Evolutionary conservation across 2,329 filamentous ascomycete species (phyloP), one percentile per base, ranked within the genome.

Genomic region (Fusarium sp.): DNA sequence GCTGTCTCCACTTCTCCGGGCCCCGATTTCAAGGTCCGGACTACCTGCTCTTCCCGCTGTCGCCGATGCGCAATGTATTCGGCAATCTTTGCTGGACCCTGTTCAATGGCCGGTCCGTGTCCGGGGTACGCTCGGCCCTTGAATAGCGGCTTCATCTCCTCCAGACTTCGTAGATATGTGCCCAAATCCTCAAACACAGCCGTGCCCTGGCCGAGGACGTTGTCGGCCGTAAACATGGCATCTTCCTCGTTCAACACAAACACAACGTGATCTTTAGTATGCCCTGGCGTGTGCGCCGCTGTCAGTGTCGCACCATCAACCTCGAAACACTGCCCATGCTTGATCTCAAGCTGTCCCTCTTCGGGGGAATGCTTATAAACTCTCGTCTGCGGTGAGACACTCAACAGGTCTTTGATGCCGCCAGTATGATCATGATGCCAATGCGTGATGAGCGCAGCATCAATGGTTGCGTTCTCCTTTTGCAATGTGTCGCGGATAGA

Each of bases 351-450:
- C 72, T 89, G 85, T 0, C 75, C 79, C 4, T 77, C 68, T 1
- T 75, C 77, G 0, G 90, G 88, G 32, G 85, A 76, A 66, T 88
- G 79, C 75, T 95, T 94, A 77, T 88, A 86, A 35, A 95, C 76
- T 22, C 79, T 79, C 7, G 84, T 87, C 15, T 81, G 73, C 0
- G 91, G 89, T n/a, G 82, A 91, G 24, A 89, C 73, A 12, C 78
- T 75, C 15, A 88, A 79, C 1, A 97, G 80, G 69, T 96, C 88
- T 3, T 78, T 74, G 24, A 97, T 84, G 7, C 95, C 95, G 24
- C 88, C 86, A 7, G 88, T 84, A 73, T 99, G 95, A 72, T 99
- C 95, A 38, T 80, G 85, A 73, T 99, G 95, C 92, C 93, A 96
- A 75, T 99, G 95, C 0, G 93, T 96, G 44, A 99, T 81, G 22